Conservation (phyloP, 495 filamentous ascomycete genomes). For the Neurospora sp. region DNA sequence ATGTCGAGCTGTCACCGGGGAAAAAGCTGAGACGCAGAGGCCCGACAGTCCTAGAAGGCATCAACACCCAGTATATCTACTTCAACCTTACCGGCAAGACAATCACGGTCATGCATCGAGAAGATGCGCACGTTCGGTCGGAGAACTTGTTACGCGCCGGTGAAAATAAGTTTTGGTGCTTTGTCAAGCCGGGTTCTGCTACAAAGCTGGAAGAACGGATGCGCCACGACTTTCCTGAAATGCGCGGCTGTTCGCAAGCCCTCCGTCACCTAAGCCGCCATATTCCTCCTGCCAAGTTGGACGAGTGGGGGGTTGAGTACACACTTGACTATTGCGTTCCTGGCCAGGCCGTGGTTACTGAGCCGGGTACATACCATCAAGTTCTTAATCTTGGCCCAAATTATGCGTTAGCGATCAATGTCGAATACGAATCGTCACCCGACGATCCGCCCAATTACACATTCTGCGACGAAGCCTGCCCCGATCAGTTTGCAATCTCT, state of each 20-base stretch:
- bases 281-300: constrained; percentile 18
- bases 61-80: constrained; percentile 26
- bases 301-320: constrained; percentile 25
- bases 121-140: constrained; percentile 25
- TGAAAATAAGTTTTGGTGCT: constrained; percentile 26
- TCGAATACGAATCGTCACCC: constrained; percentile 23
- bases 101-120: constrained; percentile 25
- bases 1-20: constrained; percentile 21
- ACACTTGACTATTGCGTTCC: constrained; percentile 24
- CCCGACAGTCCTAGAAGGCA: constrained; percentile 16
- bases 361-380: constrained; percentile 25
- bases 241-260: constrained; percentile 22
- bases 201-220: constrained; percentile 16
- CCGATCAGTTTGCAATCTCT: constrained; percentile 19
- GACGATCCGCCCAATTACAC: constrained; percentile 16
- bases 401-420: constrained; percentile 24
- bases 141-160: constrained; percentile 24
- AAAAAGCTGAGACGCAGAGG: constrained; percentile 22
- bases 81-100: constrained; percentile 24
- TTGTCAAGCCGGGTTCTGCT: constrained; percentile 19
- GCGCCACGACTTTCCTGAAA: constrained; percentile 14
- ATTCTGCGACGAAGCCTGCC: constrained; percentile 19
- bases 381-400: constrained; percentile 26
- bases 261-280: constrained; percentile 24
- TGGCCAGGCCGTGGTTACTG: constrained; percentile 23